Evolutionary conservation across 345 rosid genomes (phyloP).

Genomic region (Hibiscus mutabilis): DNA sequence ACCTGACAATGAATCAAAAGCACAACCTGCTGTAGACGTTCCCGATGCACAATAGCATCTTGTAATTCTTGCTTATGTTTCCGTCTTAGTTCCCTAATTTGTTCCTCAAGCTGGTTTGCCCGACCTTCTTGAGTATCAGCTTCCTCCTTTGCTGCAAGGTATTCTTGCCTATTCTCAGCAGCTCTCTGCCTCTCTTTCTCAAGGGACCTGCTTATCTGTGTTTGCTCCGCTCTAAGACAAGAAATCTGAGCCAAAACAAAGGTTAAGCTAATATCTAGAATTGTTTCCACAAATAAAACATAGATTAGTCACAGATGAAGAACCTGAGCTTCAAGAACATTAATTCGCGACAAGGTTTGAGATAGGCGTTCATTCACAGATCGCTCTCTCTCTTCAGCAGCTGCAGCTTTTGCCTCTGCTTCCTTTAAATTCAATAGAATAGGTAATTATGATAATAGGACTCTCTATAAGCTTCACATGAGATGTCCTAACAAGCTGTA

Average conservation of each 20-base stretch:
- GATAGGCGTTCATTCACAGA: slow-evolving; percentile 88
- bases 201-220: slow-evolving; percentile 84
- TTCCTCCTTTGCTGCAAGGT: slow-evolving; percentile 94
- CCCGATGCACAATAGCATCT: slow-evolving; percentile 64
- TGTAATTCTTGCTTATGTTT: slow-evolving; percentile 91
- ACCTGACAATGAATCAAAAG: slow-evolving; percentile 8
- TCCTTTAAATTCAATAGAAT: slow-evolving; percentile 41
- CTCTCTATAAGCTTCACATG: neutral
- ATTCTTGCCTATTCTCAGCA: slow-evolving; percentile 93
- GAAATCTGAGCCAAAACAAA: slow-evolving; percentile 56
- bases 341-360: slow-evolving; percentile 85
- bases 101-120: slow-evolving; percentile 78
- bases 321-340: slow-evolving; percentile 99
- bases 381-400: slow-evolving; percentile 91
- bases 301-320: slow-evolving; percentile 12
- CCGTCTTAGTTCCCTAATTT: slow-evolving; percentile 68
- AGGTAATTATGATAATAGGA: neutral
- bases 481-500: slow-evolving; percentile 10
- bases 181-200: slow-evolving; percentile 99
- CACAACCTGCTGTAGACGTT: slow-evolving; percentile 78
- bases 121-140: slow-evolving; percentile 94
- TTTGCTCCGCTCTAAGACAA: slow-evolving; percentile 92
- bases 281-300: neutral
- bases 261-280: slow-evolving; percentile 23
- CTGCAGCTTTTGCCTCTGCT: slow-evolving; percentile 87